These are phyloP conservation scores for Leccinum ponderosum DNA, from an alignment of 1,284 basidiomycete genomes.

Conservation along the genomic window DNA sequence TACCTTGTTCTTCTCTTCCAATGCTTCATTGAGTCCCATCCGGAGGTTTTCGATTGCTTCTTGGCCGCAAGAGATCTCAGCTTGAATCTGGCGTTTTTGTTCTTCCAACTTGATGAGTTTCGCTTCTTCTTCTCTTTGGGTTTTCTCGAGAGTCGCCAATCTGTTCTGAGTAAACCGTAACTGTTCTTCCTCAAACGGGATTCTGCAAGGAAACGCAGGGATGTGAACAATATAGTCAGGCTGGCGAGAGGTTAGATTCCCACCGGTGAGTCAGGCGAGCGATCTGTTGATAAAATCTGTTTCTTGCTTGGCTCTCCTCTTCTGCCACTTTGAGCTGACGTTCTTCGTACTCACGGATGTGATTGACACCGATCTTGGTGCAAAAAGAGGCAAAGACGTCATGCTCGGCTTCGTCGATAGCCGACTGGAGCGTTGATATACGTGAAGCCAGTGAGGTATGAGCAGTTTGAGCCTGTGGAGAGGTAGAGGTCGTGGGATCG, in stretches of 20 bases:
- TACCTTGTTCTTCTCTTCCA: conserved; percentile 67
- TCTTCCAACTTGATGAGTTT: conserved; percentile 59
- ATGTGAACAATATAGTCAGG: conserved; percentile 8
- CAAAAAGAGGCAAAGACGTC: conserved; percentile 83
- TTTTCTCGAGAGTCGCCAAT: conserved; percentile 54
- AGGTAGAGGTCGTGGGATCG: neutral
- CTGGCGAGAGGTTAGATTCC: conserved; percentile 39
- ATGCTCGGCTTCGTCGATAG: conserved; percentile 81
- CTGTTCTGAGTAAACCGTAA: conserved; percentile 66
- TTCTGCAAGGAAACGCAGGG: conserved; percentile 42
- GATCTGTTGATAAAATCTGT: conserved; percentile 87
- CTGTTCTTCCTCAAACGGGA: conserved; percentile 79
- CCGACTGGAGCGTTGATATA: conserved; percentile 56
- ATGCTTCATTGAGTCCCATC: conserved; percentile 60
- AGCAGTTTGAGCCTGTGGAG: conserved; percentile 51
- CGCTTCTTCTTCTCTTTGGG: conserved; percentile 55
- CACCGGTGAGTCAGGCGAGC: conserved; percentile 88
- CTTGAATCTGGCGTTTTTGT: conserved; percentile 59
- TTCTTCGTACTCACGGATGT: conserved; percentile 95
- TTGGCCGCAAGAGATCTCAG: conserved; percentile 68
- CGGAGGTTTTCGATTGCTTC: conserved; percentile 58
- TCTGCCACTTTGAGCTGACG: conserved; percentile 87
- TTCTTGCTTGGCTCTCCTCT: conserved; percentile 82
- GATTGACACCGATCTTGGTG: conserved; percentile 72
- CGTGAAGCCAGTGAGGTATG: conserved; percentile 55